Percentiles rank a stretch among this genome's conserved stretches.
Conservation (phyloP, 2,329 filamentous ascomycete species). For the Ploettnerulaceae sp. region DNA sequence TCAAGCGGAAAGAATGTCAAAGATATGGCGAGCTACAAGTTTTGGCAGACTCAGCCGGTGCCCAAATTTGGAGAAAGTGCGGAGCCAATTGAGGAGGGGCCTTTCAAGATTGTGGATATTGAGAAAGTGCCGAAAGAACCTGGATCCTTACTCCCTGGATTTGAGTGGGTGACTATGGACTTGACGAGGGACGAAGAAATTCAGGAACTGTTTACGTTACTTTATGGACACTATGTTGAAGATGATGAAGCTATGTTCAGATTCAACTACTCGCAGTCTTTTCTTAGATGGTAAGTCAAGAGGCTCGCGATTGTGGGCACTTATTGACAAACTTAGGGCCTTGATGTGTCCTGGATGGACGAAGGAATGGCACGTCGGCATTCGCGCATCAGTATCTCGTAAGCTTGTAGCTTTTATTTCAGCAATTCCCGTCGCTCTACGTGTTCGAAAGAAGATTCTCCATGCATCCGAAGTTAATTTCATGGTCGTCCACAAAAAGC, state of each 20-base stretch:
- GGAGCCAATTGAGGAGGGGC: slow-evolving; percentile 64
- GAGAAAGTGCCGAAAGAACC: slow-evolving; percentile 77
- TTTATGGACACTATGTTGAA: slow-evolving; percentile 94
- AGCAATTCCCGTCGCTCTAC: slow-evolving; percentile 79
- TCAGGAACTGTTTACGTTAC: slow-evolving; percentile 84
- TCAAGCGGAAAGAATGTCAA: slow-evolving; percentile 83
- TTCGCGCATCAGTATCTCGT: slow-evolving; percentile 74
- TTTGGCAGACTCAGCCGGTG: slow-evolving; percentile 97
- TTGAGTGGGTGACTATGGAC: slow-evolving; percentile 93
- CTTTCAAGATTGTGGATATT: slow-evolving; percentile 73
- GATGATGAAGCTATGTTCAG: slow-evolving; percentile 96
- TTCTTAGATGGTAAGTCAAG: slow-evolving; percentile 72
- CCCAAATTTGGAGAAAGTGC: slow-evolving; percentile 68
- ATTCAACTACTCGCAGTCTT: slow-evolving; percentile 88
- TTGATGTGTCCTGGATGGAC: slow-evolving; percentile 93
- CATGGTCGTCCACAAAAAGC: slow-evolving; percentile 96
- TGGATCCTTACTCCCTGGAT: slow-evolving; percentile 69
- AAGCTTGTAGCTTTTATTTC: slow-evolving; percentile 96
- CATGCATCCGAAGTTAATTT: slow-evolving; percentile 94
- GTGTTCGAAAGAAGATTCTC: slow-evolving; percentile 70
- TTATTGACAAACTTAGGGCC: slow-evolving; percentile 54
- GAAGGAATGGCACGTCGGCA: slow-evolving; percentile 91
- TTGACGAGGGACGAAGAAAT: slow-evolving; percentile 72
- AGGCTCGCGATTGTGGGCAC: background rate
- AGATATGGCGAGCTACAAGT: slow-evolving; percentile 96